Evolutionary conservation across 2,329 filamentous ascomycete genomes (phyloP).

Genomic region (Penicillium sumatraense): DNA sequence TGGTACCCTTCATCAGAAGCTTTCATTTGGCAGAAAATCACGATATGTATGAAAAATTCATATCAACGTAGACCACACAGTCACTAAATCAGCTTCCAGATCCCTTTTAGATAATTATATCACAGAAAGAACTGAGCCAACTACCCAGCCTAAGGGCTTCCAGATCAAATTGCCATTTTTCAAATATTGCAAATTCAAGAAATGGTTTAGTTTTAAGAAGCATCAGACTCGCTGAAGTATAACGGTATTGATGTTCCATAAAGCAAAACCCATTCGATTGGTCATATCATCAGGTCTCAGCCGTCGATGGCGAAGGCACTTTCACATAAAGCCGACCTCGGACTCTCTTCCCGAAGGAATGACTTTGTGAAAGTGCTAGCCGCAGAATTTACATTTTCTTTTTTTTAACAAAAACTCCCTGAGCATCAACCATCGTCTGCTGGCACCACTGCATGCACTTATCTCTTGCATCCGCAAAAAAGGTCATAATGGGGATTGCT

Average conservation of each 20-base stretch:
- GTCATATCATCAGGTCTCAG: background rate
- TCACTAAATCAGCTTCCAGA: background rate
- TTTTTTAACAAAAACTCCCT: background rate
- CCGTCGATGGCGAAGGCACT: background rate
- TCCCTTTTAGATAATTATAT: background rate
- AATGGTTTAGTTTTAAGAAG: background rate
- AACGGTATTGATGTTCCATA: background rate
- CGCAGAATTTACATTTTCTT: background rate
- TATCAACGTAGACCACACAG: background rate
- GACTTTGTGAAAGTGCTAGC: background rate
- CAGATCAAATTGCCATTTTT: background rate
- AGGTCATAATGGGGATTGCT: conserved; percentile 43
- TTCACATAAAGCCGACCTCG: background rate
- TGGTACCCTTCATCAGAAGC: conserved; percentile 7
- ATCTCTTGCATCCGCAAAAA: conserved; percentile 30
- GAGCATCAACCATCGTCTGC: background rate
- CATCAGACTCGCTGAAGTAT: background rate
- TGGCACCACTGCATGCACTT: background rate
- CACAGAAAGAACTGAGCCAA: background rate
- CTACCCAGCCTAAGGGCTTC: background rate
- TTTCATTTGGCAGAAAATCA: background rate
- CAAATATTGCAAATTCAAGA: background rate
- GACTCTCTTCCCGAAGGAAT: background rate
- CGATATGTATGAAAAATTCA: background rate
- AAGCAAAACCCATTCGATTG: background rate